Base-by-base conservation (phyloP, 345 rosid species). In the Citrus hindsii region DNA sequence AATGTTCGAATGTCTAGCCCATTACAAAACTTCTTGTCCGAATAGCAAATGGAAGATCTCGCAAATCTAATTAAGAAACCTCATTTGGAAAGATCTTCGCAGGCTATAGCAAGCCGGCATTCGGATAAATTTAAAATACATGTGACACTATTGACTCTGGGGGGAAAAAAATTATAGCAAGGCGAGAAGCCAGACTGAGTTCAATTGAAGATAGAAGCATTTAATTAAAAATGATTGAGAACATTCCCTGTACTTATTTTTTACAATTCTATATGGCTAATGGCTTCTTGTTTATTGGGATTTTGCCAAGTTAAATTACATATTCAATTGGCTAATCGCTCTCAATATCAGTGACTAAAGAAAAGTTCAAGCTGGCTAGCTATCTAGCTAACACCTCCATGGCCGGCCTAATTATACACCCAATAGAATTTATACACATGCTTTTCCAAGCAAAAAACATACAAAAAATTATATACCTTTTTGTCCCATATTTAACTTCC, bases 351-450 rank as follows among this genome's bases (percentile, higher is more conserved):
- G 35, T 30, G 21, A 16, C 40, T 32, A 21, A 64, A 64, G 68
- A 64, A 64, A 64, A 64, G 68, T 64, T 64, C n/a, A 16, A 64
- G 0, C 68, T 64, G 21, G 10, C 25, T 59, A n/a, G 28, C 62
- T 16, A 64, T 12, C 51, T 3, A 12, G 51, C 35, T 13, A 30
- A 32, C 24, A 18, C 0, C 5, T 69, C 51, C 73, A 27, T 58
- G 28, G 81, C 83, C 76, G 80, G 83, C 80, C 27, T 64, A 0
- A 69, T 24, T 55, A 46, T 18, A 69, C 46, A 53, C 40, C 25
- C 22, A 53, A 53, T 5, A 53, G 19, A 53, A 53, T 14, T 51
- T 53, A 53, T 55, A 64, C 9, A 16, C 8, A 12, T 32, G 0
- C 5, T 28, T 66, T 66, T 22, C 27, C 19, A 69, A 1, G 48